These are phyloP conservation scores for Acidomyces sp. DNA, from an alignment of 495 filamentous ascomycete species.

Conservation along the genomic window DNA sequence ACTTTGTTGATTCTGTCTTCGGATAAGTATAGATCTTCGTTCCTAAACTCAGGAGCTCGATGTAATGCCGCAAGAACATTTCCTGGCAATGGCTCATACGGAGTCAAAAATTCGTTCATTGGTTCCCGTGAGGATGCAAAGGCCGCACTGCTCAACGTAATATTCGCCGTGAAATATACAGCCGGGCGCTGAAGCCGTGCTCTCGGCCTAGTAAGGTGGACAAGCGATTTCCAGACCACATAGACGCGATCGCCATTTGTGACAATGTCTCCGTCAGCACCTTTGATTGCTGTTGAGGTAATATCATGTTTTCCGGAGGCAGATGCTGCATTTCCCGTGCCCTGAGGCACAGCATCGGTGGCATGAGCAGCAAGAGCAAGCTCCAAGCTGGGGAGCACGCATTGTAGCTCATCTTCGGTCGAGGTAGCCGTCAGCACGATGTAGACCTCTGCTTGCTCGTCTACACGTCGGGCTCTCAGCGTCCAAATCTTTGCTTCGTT, in stretches of 20 bases:
- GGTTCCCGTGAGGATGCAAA: not conserved
- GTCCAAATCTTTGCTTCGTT: not conserved
- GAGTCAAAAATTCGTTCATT: constrained; percentile 5
- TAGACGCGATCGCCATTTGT: constrained; percentile 3
- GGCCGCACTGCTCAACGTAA: constrained; percentile 1
- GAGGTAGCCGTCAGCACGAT: constrained; percentile 10
- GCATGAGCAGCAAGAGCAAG: constrained; percentile 14
- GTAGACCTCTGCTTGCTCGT: constrained; percentile 12
- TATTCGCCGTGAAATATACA: constrained; percentile 17
- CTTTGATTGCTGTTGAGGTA: not conserved
- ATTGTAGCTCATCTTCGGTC: constrained; percentile 3
- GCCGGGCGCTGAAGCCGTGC: constrained; percentile 16
- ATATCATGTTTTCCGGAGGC: constrained; percentile 14
- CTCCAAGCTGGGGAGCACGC: constrained; percentile 6
- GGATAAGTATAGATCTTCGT: constrained; percentile 10
- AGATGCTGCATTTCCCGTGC: constrained; percentile 12
- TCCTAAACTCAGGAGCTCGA: constrained; percentile 3
- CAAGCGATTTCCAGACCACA: constrained; percentile 11
- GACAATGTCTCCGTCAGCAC: constrained; percentile 1
- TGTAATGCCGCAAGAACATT: constrained; percentile 18
- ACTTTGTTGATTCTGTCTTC: constrained; percentile 14
- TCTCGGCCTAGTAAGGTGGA: constrained; percentile 13
- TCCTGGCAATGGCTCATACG: constrained; percentile 11
- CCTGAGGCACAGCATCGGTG: constrained; percentile 17
- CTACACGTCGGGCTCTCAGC: constrained; percentile 15